Base-by-base conservation (phyloP, 2,329 filamentous ascomycete genomes). In the Hypomyces rosellus region DNA sequence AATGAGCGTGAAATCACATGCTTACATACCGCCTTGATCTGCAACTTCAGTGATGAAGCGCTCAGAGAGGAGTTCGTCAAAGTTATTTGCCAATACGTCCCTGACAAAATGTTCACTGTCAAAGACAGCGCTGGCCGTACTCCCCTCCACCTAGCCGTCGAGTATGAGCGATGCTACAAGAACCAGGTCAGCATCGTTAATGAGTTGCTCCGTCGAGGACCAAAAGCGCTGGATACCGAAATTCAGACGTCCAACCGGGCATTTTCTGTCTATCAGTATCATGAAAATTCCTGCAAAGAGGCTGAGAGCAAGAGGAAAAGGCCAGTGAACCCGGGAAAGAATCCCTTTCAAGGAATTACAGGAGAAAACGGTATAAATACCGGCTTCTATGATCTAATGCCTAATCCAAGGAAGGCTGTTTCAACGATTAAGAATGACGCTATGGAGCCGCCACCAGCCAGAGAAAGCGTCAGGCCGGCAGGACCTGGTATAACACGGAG, bases 181-280 rank as follows among this genome's bases (percentile, higher is more conserved):
- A 41, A n/a, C 7, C 45, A 48, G 34, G 37, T 48, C 8, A 15
- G 25, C n/a, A 48, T 48, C 16, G 45, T 48, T 12, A 40, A 40
- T 25, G 36, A 40, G 22, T 20, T 48, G 45, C 45, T 48, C 1
- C 1, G 13, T 3, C 36, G 37, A 41, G 36, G 37, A 18, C 37
- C 45, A 30, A 15, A 40, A n/a, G 45, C 37, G 3, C 1, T 48
- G 3, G 45, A 40, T 34, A 14, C 33, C 13, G 37, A 41, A 30
- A 40, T 40, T 25, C 30, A 12, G 15, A 30, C 36, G 3, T 30
- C 25, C 9, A 34, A 34, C 5, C 45, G 36, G 9, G 16, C n/a
- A 16, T 40, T 34, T 11, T 48, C 45, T 14, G 45, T 48, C 9
- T 48, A 48, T 22, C 45, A 48, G 16, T 48, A 48, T 13, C 45